Conservation (phyloP, 2,329 filamentous ascomycete genomes). For the Paramyrothecium roridum region DNA sequence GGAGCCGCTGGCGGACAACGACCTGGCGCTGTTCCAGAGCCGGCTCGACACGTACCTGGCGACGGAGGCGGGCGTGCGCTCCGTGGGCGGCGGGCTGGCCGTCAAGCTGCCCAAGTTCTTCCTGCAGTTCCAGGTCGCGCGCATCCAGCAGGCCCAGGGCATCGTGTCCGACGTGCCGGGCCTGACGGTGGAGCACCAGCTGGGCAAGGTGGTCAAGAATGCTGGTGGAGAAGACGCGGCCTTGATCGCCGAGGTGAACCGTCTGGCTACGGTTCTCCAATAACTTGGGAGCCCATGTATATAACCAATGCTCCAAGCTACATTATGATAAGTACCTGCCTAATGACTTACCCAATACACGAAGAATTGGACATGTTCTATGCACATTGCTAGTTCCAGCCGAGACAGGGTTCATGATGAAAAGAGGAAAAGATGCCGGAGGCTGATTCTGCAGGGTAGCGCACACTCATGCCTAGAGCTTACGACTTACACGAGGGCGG, state of each 20-base stretch:
- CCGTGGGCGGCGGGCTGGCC: constrained; percentile 46
- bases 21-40: constrained; percentile 51
- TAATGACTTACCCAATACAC: too few species aligned
- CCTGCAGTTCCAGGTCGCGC: constrained; percentile 53
- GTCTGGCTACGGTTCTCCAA: constrained; percentile 24
- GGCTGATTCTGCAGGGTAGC: too few species aligned
- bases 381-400: too few species aligned
- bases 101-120: constrained; percentile 66
- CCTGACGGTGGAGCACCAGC: constrained; percentile 52
- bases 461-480: too few species aligned
- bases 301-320: too few species aligned
- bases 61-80: constrained; percentile 57
- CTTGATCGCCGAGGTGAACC: constrained; percentile 50
- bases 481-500: too few species aligned
- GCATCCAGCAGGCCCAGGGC: constrained; percentile 58
- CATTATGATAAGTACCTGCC: too few species aligned
- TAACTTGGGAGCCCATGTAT: constrained; percentile 3
- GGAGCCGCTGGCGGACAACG: constrained; percentile 41
- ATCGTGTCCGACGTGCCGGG: constrained; percentile 48
- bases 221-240: constrained; percentile 44
- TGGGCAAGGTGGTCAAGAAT: constrained; percentile 56
- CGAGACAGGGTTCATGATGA: too few species aligned
- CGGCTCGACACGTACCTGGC: constrained; percentile 54
- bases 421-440: too few species aligned
- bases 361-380: too few species aligned